Conservation (phyloP, 2,329 filamentous ascomycete genomes). For the Monosporascus sp. region DNA sequence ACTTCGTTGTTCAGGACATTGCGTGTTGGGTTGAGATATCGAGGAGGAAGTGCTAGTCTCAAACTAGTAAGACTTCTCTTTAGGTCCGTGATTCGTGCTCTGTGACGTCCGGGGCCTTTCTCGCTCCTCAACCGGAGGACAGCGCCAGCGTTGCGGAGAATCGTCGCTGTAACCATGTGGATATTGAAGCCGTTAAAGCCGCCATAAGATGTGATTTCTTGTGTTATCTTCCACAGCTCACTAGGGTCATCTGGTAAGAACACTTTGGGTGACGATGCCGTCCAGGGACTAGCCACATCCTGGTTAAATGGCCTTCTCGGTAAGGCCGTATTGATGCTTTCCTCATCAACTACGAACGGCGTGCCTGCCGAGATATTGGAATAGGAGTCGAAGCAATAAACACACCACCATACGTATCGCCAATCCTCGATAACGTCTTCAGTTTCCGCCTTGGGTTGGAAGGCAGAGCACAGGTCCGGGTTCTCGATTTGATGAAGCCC, state of each 20-base stretch:
- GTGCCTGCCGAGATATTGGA: slow-evolving; percentile 26
- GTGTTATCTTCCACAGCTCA: slow-evolving; percentile 17
- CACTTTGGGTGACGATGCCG: slow-evolving; percentile 8
- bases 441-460: slow-evolving; percentile 10
- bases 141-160: slow-evolving; percentile 20
- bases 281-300: not conserved
- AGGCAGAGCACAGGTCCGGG: slow-evolving; percentile 19
- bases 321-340: slow-evolving; percentile 25
- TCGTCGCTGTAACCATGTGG: slow-evolving; percentile 22
- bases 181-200: slow-evolving; percentile 18
- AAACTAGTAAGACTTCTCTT: slow-evolving; percentile 17
- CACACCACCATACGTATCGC: slow-evolving; percentile 30
- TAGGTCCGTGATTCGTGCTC: slow-evolving; percentile 8
- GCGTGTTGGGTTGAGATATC: slow-evolving; percentile 26
- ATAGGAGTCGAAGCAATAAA: slow-evolving; percentile 31
- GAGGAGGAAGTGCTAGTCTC: slow-evolving; percentile 23
- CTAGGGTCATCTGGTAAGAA: slow-evolving; percentile 20
- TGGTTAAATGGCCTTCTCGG: slow-evolving; percentile 9
- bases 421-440: slow-evolving; percentile 30
- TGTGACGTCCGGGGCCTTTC: slow-evolving; percentile 8
- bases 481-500: slow-evolving; percentile 31
- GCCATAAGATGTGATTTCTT: slow-evolving; percentile 13
- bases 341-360: slow-evolving; percentile 22
- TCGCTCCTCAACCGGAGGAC: slow-evolving; percentile 14
- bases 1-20: slow-evolving; percentile 25